Percentiles rank a stretch among this genome's conserved stretches.
phyloP scores from a whole-genome alignment of 108 stramenopile genomes.

The Chaetoceros muelleri region DNA sequence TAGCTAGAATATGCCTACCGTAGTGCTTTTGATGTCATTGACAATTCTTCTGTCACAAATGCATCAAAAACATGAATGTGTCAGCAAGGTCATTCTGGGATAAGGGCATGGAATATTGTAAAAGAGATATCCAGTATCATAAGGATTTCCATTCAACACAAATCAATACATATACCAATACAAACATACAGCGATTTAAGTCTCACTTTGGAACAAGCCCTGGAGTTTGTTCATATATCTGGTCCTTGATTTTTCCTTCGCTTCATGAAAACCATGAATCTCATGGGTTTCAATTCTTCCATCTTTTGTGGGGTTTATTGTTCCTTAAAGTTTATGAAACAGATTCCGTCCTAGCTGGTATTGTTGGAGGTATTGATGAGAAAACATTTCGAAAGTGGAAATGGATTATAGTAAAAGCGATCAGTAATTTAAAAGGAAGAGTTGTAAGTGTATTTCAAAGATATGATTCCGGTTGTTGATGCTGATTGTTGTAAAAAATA shows the following conservation, averaged over 20 bases:
- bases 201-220: background rate
- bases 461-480: too few species aligned
- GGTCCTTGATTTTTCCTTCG: background rate
- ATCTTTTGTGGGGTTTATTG: slow-evolving; percentile 12
- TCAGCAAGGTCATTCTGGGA: background rate
- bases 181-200: background rate
- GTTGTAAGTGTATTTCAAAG: too few species aligned
- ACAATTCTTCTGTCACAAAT: too few species aligned
- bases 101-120: background rate
- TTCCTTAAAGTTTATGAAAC: slow-evolving; percentile 14
- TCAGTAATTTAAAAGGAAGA: background rate
- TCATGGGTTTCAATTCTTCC: too few species aligned
- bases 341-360: slow-evolving; percentile 3
- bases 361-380: slow-evolving; percentile 10
- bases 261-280: background rate
- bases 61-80: background rate
- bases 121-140: background rate
- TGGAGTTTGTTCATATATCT: background rate
- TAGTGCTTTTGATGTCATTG: too few species aligned
- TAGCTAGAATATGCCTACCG: too few species aligned
- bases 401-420: slow-evolving; percentile 13
- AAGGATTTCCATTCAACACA: too few species aligned
- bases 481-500: too few species aligned
- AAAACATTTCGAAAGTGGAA: slow-evolving; percentile 20
- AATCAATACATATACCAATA: too few species aligned